Base-by-base conservation (phyloP, 805 yeast species). In the Metschnikowia colocasiae region DNA sequence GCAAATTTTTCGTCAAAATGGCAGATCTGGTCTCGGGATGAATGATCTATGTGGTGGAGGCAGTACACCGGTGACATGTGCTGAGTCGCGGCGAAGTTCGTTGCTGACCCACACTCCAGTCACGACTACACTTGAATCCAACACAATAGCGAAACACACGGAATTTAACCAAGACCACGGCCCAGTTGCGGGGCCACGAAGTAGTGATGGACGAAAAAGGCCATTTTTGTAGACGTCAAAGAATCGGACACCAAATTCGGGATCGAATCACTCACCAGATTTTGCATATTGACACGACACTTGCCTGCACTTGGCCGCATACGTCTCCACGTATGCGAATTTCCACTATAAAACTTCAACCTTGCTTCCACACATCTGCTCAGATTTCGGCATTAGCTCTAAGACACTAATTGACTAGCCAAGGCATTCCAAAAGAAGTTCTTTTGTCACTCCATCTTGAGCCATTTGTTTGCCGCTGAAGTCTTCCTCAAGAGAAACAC, bases 251-350 rank as follows among this genome's bases (percentile, higher is more conserved):
- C 27, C 27, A 25, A 25, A 6, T 31, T 33, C 15, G 15, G 18
- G 23, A n/a, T n/a, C 8, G n/a, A 13, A 33, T 18, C 16, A 2
- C 23, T 12, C 8, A 18, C 12, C 23, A 20, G 10, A 33, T 19
- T 39, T 19, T n/a, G 33, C 25, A 31, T 18, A 19, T 23, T 7
- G 44, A 23, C 36, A 36, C 22, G 15, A 13, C 33, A n/a, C 22
- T 18, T 18, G 20, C 45, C 47, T 39, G 25, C 43, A 25, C 15
- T 3, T 7, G 13, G 26, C 42, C n/a, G 36, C 8, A 25, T 20
- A 29, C 45, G 20, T 44, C 45, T 31, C 45, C 47, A 44, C 47
- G 47, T 44, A 44, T 43, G 47, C 47, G 47, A 44, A 38, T 37
- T 31, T 40, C 43, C 38, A 30, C 18, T 10, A 36, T 33, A 40